Evolutionary conservation across 192 early-diverging fungal genomes (phyloP).

Genomic region (Backusella australiensis): DNA sequence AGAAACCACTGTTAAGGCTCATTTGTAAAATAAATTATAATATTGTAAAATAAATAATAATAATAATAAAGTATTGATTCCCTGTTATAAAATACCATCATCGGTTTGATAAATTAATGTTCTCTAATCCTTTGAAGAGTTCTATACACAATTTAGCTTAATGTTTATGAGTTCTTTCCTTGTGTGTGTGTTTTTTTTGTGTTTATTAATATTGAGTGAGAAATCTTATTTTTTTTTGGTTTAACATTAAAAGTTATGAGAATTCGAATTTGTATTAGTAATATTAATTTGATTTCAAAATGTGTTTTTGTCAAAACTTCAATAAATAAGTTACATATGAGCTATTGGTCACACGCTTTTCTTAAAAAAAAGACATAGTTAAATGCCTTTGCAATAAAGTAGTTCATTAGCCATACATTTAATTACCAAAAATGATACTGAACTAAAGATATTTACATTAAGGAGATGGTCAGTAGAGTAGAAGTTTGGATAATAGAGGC

Average conservation of each 20-base stretch:
- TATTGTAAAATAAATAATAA: conserved; percentile 8
- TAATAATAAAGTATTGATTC: neutral
- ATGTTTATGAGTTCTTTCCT: too few species aligned
- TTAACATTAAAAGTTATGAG: too few species aligned
- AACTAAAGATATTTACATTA: too few species aligned
- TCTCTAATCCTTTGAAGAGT: neutral
- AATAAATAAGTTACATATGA: neutral
- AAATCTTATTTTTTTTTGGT: too few species aligned
- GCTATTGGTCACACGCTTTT: neutral
- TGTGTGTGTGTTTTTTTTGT: too few species aligned
- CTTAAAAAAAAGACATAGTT: neutral
- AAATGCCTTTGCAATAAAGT: neutral
- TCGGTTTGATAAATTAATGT: neutral
- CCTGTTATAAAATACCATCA: neutral
- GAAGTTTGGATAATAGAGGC: too few species aligned
- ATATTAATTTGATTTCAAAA: neutral
- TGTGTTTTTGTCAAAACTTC: neutral
- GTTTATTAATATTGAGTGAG: too few species aligned
- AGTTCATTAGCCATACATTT: too few species aligned
- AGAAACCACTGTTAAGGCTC: neutral
- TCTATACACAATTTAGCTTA: neutral
- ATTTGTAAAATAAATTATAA: conserved; percentile 5
- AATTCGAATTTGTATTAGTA: neutral
- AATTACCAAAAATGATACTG: too few species aligned
- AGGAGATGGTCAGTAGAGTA: too few species aligned